Conservation (phyloP, 148 eudicot genomes). For the Vaccinium darrowii region DNA sequence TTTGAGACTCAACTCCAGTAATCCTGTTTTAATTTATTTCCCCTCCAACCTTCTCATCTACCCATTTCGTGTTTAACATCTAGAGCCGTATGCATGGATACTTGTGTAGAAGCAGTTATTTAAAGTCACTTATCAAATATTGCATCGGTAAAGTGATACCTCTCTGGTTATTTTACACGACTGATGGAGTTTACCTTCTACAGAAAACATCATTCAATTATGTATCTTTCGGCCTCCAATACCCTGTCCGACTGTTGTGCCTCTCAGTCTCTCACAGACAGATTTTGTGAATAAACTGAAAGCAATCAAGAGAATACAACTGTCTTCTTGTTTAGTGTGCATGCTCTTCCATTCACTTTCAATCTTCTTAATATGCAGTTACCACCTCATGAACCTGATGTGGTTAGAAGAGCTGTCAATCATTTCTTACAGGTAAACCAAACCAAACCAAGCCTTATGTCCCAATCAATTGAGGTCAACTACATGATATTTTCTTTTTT, state of each 20-base stretch:
- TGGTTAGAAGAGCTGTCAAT: conserved; percentile 82
- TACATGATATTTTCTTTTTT: conserved; percentile 31
- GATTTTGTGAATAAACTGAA: not conserved
- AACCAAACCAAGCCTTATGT: too few species aligned
- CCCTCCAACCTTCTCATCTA: not conserved
- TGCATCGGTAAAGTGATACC: not conserved
- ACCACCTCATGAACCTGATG: conserved; percentile 86
- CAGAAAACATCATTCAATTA: not conserved
- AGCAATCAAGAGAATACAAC: not conserved
- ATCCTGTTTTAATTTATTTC: not conserved
- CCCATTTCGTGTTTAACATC: not conserved
- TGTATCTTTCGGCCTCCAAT: not conserved
- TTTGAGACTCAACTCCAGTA: not conserved
- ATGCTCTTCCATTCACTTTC: conserved; percentile 11
- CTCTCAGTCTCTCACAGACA: not conserved
- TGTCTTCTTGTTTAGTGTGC: not conserved
- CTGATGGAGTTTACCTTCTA: not conserved
- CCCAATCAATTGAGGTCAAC: too few species aligned
- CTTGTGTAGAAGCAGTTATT: not conserved
- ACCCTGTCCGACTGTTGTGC: not conserved
- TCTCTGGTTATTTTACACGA: not conserved
- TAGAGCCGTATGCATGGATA: not conserved
- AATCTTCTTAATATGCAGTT: conserved; percentile 44
- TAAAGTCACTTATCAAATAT: not conserved
- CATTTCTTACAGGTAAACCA: conserved; percentile 57